Percentiles rank a stretch among this genome's conserved stretches.
Conservation (phyloP, 495 filamentous ascomycete species). For the Melanomma pulvis-pyrius region DNA sequence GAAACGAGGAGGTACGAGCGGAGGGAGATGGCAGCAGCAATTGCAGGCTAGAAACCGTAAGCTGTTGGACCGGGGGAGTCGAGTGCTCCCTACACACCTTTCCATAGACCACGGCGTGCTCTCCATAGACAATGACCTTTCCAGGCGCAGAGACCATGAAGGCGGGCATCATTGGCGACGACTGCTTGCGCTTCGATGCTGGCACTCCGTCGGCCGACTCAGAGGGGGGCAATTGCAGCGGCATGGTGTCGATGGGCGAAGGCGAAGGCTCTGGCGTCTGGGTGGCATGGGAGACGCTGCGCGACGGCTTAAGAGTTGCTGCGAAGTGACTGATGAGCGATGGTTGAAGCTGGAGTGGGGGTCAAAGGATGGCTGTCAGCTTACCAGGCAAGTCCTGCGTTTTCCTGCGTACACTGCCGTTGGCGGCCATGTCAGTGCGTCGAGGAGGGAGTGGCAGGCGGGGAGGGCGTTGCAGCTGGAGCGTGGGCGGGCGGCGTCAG, state of each 20-base stretch:
- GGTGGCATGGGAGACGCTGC: slow-evolving; percentile 25
- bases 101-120: slow-evolving; percentile 95
- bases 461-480: not conserved
- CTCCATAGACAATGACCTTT: slow-evolving; percentile 96
- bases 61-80: not conserved
- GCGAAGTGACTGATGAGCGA: not conserved
- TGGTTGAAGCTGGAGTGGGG: not conserved
- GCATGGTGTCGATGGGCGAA: slow-evolving; percentile 32
- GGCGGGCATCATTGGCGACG: slow-evolving; percentile 64
- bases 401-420: slow-evolving; percentile 12
- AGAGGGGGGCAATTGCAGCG: slow-evolving; percentile 8
- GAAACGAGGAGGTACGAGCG: slow-evolving; percentile 95
- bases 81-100: slow-evolving; percentile 59
- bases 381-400: slow-evolving; percentile 5
- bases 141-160: slow-evolving; percentile 98
- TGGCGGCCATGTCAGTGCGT: slow-evolving; percentile 8
- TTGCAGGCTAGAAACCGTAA: slow-evolving; percentile 64
- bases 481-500: not conserved
- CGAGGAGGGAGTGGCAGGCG: not conserved
- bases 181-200: slow-evolving; percentile 33
- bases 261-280: slow-evolving; percentile 31
- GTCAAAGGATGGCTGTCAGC: not conserved
- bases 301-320: slow-evolving; percentile 18
- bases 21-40: slow-evolving; percentile 90
- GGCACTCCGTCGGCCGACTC: not conserved